Percentiles rank a stretch among this genome's conserved stretches.
Evolutionary conservation across 768 basidiomycete species (phyloP).

Genomic region (Amanita phalloides): DNA sequence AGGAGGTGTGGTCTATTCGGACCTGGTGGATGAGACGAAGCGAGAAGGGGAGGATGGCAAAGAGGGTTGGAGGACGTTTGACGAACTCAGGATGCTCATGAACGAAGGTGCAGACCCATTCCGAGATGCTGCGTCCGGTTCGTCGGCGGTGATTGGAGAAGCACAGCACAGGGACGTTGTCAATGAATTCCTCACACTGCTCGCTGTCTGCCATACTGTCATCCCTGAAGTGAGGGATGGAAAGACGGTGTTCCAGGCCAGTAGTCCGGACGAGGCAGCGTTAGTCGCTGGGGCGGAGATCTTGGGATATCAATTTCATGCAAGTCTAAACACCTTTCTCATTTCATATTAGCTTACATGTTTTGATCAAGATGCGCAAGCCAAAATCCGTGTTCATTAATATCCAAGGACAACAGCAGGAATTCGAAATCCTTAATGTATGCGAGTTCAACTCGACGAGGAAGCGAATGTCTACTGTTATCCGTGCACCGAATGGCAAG

Average conservation of each 20-base stretch:
- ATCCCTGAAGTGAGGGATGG: conserved; percentile 87
- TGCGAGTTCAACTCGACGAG: conserved; percentile 99
- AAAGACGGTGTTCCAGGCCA: conserved; percentile 92
- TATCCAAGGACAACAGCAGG: conserved; percentile 55
- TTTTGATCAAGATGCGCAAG: conserved; percentile 65
- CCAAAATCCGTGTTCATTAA: conserved; percentile 92
- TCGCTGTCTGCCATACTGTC: conserved; percentile 97
- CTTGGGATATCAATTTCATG: conserved; percentile 89
- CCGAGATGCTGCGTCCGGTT: conserved; percentile 29
- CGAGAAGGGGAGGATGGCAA: conserved; percentile 48
- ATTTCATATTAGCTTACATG: neutral
- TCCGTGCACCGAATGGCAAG: conserved; percentile 78
- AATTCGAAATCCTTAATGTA: conserved; percentile 90
- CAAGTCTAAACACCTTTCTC: conserved; percentile 28
- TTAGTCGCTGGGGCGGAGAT: conserved; percentile 89
- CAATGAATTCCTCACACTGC: conserved; percentile 65
- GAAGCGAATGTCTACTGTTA: conserved; percentile 95
- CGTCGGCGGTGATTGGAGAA: conserved; percentile 15
- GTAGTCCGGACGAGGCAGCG: conserved; percentile 96
- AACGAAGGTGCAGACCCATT: conserved; percentile 52
- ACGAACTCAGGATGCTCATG: conserved; percentile 51
- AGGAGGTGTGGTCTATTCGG: conserved; percentile 83
- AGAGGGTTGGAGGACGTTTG: conserved; percentile 72
- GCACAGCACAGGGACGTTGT: conserved; percentile 42
- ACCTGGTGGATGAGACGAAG: conserved; percentile 81